Base-by-base conservation (phyloP, 176 grass and related monocot species). In the Avena sativa region DNA sequence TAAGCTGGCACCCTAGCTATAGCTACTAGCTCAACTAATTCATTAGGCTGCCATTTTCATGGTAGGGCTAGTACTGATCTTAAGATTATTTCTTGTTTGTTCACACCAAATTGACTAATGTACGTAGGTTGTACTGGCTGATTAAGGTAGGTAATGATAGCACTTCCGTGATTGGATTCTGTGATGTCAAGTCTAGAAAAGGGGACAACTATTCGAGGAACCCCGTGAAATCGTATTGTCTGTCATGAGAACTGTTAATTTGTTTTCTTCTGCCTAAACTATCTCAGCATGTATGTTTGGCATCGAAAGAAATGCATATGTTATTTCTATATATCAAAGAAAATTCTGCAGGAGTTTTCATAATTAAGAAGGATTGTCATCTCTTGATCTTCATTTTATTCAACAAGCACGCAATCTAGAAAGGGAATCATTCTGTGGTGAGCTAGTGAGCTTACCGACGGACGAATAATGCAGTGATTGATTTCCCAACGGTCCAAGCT, bases 401-500 rank as follows among this genome's bases (percentile, higher is more conserved):
- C 34, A 51, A 74, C 60, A 89, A 53, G 46, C 74, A 49, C 16
- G 47, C 16, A 70, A 50, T 81, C 88, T 81, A 86, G 58, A 86
- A 86, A 46, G 60, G 70, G 83, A 89, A 86, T 89, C 60, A 85
- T 81, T 23, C 19, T 4, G 12, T 2, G 32, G 67, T 1, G 76
- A 21, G 62, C 15, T n/a, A 36, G 34, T 36, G 50, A 63, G 34
- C 49, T 85, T 76, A 89, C 77, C 83, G n/a, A n/a, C n/a, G n/a
- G 69, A 81, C 88, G 57, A 76, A 85, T 89, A 65, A 62, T 84
- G 62, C 87, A 56, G 74, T 15, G 32, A 21, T 36, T 32, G 66
- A 38, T 46, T 46, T 32, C 21, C 50, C 57, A 75, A 48, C 48
- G 36, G 48, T 32, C 58, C 36, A 25, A 67, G 49, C 34, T 81